phyloP scores from a whole-genome alignment of 106 monocot genomes.

The Platanthera zijinensis region DNA sequence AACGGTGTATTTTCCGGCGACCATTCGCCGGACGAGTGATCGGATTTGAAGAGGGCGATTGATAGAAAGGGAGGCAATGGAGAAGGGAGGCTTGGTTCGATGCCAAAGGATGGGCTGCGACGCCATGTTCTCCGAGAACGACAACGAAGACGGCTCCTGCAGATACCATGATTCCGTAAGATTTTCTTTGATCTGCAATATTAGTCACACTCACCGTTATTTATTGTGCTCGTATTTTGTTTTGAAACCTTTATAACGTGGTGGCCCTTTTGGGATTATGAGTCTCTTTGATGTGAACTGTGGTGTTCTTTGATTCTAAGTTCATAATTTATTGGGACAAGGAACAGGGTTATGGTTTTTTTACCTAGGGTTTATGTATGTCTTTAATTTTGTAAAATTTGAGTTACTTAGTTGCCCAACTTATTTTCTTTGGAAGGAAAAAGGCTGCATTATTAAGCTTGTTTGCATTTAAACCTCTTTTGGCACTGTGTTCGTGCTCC shows the following conservation, averaged over 20 bases:
- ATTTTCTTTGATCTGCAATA: neutral
- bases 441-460: neutral
- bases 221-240: neutral
- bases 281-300: neutral
- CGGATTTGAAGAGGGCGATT: neutral
- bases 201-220: neutral
- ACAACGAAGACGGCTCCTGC: constrained; percentile 61
- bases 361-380: neutral
- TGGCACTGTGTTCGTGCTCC: too few relatives aligned
- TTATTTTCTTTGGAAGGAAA: neutral
- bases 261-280: neutral
- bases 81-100: constrained; percentile 19
- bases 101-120: constrained; percentile 78
- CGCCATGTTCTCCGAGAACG: constrained; percentile 53
- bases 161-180: constrained; percentile 61
- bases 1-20: too few relatives aligned
- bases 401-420: neutral
- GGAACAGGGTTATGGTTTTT: neutral
- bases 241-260: neutral
- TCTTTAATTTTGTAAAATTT: neutral
- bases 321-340: neutral
- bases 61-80: neutral
- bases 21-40: too few relatives aligned
- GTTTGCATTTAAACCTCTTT: neutral
- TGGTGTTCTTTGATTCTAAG: neutral